Percentiles rank a stretch among this genome's conserved stretches.
Evolutionary conservation across 805 yeast genomes (phyloP).

Genomic region (Candida tallmaniae): DNA sequence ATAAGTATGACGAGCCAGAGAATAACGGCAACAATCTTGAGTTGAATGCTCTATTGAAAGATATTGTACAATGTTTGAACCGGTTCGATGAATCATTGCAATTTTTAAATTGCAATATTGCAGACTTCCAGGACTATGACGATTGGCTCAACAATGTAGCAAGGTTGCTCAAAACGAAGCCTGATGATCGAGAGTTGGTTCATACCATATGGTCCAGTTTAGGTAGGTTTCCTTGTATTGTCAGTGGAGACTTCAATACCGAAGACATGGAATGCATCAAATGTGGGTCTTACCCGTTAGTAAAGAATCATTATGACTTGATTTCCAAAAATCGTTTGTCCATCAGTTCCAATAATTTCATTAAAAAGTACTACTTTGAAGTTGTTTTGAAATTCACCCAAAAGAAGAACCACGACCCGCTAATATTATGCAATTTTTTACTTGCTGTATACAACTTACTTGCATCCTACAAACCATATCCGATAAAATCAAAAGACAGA

Average conservation of each 20-base stretch:
- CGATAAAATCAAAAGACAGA: conserved; percentile 19
- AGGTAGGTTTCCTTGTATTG: conserved; percentile 41
- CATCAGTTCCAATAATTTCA: conserved; percentile 18
- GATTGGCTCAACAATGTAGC: conserved; percentile 3
- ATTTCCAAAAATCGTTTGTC: conserved; percentile 19
- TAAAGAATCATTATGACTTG: conserved; percentile 21
- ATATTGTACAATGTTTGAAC: neutral
- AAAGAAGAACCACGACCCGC: conserved; percentile 13
- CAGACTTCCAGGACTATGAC: neutral
- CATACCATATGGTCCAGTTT: conserved; percentile 34
- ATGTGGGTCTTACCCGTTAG: conserved; percentile 30
- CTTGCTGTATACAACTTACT: conserved; percentile 48
- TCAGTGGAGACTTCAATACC: conserved; percentile 31
- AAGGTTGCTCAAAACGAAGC: neutral
- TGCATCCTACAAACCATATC: conserved; percentile 46
- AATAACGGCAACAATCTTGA: too few species aligned
- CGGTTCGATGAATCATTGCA: conserved; percentile 5
- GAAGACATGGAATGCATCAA: conserved; percentile 26
- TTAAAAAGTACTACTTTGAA: conserved; percentile 19
- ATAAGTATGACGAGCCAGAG: neutral
- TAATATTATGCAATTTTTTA: conserved; percentile 40
- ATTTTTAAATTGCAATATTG: neutral
- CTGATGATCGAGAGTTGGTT: neutral
- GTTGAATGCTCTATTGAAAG: conserved; percentile 1
- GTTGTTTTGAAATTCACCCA: conserved; percentile 15